Evolutionary conservation across 805 yeast species (phyloP), one percentile per base, ranked within the genome.

Genomic region (baker's yeast (Saccharomyces cerevisiae)): DNA sequence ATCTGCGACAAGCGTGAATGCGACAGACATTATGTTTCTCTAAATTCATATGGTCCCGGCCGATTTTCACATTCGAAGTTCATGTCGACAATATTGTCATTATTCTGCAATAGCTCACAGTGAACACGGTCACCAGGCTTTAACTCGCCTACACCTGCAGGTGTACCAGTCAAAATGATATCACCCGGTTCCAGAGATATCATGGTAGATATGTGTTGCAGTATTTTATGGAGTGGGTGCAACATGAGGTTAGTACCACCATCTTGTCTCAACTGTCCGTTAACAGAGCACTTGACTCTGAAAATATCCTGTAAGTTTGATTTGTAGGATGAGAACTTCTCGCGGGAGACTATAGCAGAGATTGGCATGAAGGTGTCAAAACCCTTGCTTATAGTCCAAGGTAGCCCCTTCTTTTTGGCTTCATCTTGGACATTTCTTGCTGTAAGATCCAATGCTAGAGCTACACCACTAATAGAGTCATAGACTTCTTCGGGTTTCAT

Each of bases 311-410:
- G 77, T 56, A 89, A 77, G n/a, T 48, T 57, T n/a, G 41, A 51
- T 48, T 48, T 54, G 53, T 75, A 72, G 64, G 85, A 76, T 55
- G 77, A 77, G 53, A 94, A 81, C 57, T 76, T 67, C 0, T 67
- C 69, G 63, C 87, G 85, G 9, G 91, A 80, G 53, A 94, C 84
- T 59, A 83, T 81, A 22, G 74, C 70, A 6, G 96, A 85, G n/a
- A 94, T 67, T 1, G 99, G 99, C 68, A 88, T 77, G 70, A 94
- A 94, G 0, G 99, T 92, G 66, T 94, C 99, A 69, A 90, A 92
- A 0, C 99, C 99, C 68, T 94, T 94, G 36, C 94, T 96, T 59
- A 90, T 89, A 4, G 92, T 73, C 99, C 99, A 94, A 4, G 99
- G 99, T 52, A 92, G 76, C 1, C 98, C 98, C 70, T 89, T 89